Percentiles rank a stretch among this genome's conserved stretches.
phyloP scores from a whole-genome alignment of 441 rosid species.

The Populus trichocarpa region DNA sequence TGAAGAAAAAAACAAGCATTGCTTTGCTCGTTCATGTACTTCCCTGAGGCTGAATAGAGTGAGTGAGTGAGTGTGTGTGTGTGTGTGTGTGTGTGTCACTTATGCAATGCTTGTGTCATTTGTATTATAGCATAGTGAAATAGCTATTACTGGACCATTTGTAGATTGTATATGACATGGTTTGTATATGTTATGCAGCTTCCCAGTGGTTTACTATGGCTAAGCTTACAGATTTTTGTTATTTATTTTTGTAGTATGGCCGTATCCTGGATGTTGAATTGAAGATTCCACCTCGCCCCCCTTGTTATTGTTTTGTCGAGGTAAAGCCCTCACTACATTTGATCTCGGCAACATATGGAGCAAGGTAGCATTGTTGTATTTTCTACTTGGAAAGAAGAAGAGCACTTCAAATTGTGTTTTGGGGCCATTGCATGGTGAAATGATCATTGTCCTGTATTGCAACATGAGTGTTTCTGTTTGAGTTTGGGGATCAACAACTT shows the following conservation, averaged over 20 bases:
- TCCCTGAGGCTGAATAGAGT: background rate
- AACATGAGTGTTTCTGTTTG: background rate
- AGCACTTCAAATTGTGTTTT: background rate
- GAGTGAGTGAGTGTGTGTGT: background rate
- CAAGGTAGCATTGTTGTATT: background rate
- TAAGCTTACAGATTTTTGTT: background rate
- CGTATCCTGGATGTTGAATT: constrained; percentile 84
- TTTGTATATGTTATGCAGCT: background rate
- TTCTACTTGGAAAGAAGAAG: background rate
- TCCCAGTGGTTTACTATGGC: background rate
- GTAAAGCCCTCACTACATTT: constrained; percentile 33
- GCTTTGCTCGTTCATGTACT: background rate
- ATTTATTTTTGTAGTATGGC: constrained; percentile 56
- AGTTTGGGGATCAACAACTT: background rate
- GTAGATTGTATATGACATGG: background rate
- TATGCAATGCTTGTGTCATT: background rate
- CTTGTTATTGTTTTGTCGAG: constrained; percentile 94
- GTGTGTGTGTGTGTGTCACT: background rate
- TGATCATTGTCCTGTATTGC: background rate
- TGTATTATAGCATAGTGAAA: background rate
- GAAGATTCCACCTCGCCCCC: constrained; percentile 96
- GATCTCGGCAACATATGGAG: background rate
- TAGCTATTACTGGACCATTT: background rate
- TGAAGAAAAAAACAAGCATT: background rate
- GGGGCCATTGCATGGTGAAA: background rate